Evolutionary conservation across 257 asterid genomes (phyloP).

Genomic region (Thymus mandschuricus): DNA sequence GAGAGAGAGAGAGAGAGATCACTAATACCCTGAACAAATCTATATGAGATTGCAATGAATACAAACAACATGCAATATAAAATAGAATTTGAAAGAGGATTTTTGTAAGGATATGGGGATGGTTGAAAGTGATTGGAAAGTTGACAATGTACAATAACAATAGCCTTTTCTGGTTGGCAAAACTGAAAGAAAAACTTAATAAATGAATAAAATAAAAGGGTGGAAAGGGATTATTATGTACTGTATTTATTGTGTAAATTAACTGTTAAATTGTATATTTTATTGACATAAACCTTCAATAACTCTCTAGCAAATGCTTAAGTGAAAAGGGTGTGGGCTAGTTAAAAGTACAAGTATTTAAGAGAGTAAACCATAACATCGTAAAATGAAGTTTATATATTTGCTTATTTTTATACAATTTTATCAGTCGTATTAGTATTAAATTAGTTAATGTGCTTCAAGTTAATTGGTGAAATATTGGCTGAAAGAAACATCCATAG

Average conservation of each 20-base stretch:
- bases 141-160: slow-evolving; percentile 19
- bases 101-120: background rate
- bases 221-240: background rate
- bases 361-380: too few relatives aligned
- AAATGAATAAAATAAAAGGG: background rate
- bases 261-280: too few relatives aligned
- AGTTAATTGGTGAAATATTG: too few relatives aligned
- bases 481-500: too few relatives aligned
- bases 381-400: too few relatives aligned
- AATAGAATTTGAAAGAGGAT: background rate
- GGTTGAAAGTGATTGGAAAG: slow-evolving; percentile 29
- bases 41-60: background rate
- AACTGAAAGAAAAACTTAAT: background rate
- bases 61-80: background rate
- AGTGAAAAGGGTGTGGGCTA: too few relatives aligned
- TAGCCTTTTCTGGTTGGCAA: background rate
- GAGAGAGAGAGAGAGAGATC: background rate
- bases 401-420: too few relatives aligned
- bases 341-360: too few relatives aligned
- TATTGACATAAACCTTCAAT: too few relatives aligned
- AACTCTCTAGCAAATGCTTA: too few relatives aligned
- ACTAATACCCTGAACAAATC: slow-evolving; percentile 1
- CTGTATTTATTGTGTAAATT: background rate
- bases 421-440: too few relatives aligned
- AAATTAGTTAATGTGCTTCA: too few relatives aligned